Base-by-base conservation (phyloP, 2,329 filamentous ascomycete species). In the Zalaria sp. region DNA sequence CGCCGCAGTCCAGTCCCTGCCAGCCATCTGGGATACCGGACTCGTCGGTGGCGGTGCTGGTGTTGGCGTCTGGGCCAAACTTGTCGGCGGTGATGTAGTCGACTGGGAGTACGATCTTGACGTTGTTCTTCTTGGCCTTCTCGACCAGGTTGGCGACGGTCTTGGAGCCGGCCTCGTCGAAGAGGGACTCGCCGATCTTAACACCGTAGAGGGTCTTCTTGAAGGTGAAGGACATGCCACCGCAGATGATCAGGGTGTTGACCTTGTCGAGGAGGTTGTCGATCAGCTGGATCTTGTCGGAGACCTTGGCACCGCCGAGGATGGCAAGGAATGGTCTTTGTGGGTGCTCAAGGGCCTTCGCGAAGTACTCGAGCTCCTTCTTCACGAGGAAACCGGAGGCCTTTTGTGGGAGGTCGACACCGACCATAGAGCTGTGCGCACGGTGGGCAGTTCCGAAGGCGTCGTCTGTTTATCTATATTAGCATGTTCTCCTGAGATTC, bases 361-460 rank as follows among this genome's bases (percentile, higher is more conserved):
- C 91, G 62, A 98, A 98, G 80, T 98, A 98, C 62, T 98, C 91
- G 49, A 98, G 83, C 69, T 98, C 91, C 75, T 96, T 98, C 83
- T 98, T 98, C 75, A 98, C 87, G 58, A 98, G 79, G 80, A 95
- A 98, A 49, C 91, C 91, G 43, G 89, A 85, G 6, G 91, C 91
- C 74, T 94, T 95, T 66, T 96, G 86, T 53, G 89, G 88, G 38
- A 98, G 81, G 52, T 95, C 79, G 50, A 95, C 76, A 58, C 91
- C 91, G 57, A 98, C 91, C 91, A 98, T 98, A 65, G 89, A 96
- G 66, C 87, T 95, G 78, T 98, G 91, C 38, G 85, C 91, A 64
- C 91, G 86, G 74, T 98, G 91, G 47, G 91, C 91, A 47, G 91
- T 98, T 65, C 91, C 91, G 63, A 98, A 98, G 48, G 93, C 91